phyloP scores from a whole-genome alignment of 306 rosid species.

The Mimosa bimucronata region DNA sequence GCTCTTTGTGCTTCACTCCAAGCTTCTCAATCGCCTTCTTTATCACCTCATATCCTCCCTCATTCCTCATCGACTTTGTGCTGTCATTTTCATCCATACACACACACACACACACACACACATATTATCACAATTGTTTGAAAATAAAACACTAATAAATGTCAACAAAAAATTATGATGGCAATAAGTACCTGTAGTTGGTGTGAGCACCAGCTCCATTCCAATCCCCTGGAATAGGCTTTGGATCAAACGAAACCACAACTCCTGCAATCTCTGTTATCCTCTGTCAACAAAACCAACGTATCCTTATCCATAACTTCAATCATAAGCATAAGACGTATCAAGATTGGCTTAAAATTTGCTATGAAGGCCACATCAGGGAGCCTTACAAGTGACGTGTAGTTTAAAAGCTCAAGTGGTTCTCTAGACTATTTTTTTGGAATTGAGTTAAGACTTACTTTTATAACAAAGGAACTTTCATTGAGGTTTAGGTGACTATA shows the following conservation, averaged over 20 bases:
- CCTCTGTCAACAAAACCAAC: conserved; percentile 43
- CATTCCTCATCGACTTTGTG: conserved; percentile 66
- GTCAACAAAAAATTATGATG: not conserved
- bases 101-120: too few species aligned
- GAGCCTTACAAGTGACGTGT: too few species aligned
- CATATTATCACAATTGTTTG: too few species aligned
- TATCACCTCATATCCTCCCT: conserved; percentile 65
- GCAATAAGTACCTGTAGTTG: conserved; percentile 52
- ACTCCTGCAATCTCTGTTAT: conserved; percentile 62
- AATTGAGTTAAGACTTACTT: too few species aligned
- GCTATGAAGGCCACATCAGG: too few species aligned
- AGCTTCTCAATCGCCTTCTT: conserved; percentile 64
- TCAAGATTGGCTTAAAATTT: not conserved
- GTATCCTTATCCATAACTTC: conserved; percentile 1
- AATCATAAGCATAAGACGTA: not conserved
- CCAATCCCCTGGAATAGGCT: conserved; percentile 68
- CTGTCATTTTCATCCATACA: conserved; percentile 35
- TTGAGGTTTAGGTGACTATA: too few species aligned
- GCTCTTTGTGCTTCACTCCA: conserved; percentile 62
- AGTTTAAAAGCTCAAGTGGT: too few species aligned
- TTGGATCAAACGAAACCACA: conserved; percentile 63
- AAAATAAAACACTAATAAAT: too few species aligned
- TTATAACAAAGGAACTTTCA: too few species aligned
- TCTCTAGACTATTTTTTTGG: too few species aligned
- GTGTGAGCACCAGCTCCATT: conserved; percentile 75